phyloP scores from a whole-genome alignment of 2,329 filamentous ascomycete genomes.

The Colletotrichum camelliae region DNA sequence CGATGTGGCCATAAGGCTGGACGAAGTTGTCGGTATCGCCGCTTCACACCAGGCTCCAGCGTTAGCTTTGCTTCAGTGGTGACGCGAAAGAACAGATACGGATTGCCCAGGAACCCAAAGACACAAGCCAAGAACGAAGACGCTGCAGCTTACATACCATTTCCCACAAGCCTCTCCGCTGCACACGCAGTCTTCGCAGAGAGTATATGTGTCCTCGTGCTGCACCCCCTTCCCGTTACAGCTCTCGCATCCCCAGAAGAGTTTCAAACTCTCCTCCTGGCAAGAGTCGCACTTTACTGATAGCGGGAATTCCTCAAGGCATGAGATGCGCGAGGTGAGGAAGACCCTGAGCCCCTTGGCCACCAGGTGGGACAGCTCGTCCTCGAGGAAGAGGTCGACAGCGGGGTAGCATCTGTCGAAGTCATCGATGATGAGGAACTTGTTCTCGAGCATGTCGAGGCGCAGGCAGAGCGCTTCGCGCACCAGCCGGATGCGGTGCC shows the following conservation, averaged over 20 bases:
- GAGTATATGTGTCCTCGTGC: neutral
- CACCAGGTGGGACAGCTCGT: neutral
- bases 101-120: accelerated
- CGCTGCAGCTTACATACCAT: neutral
- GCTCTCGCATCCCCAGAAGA: neutral
- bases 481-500: neutral
- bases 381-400: neutral
- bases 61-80: neutral
- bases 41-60: neutral
- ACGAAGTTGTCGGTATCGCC: neutral
- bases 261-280: neutral
- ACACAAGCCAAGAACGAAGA: neutral
- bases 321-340: neutral
- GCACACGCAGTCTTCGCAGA: neutral
- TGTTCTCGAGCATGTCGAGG: neutral
- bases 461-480: neutral
- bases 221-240: neutral
- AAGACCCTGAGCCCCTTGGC: neutral
- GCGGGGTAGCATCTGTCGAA: conserved; percentile 5
- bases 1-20: neutral
- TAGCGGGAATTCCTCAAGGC: neutral
- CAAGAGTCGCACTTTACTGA: neutral
- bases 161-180: neutral
- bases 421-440: neutral
- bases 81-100: accelerated